A percentile compares a stretch with the other conserved stretches of the same genome.
Evolutionary conservation across 2,329 filamentous ascomycete species (phyloP).

Genomic region (Pseudogymnoascus sp.): DNA sequence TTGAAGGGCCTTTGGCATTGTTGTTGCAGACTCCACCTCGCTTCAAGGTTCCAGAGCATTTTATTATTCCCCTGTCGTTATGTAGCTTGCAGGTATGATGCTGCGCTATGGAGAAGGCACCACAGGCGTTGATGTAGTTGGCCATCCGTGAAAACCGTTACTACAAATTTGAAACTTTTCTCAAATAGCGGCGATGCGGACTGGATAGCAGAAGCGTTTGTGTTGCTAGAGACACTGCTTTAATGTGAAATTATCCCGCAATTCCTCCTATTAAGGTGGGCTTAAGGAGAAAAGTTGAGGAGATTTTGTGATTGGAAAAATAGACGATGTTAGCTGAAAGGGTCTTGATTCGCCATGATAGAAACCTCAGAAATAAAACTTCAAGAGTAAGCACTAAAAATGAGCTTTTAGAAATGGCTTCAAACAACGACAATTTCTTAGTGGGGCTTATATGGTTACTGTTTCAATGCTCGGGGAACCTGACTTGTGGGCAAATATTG

Average conservation of each 20-base stretch:
- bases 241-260: neutral
- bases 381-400: neutral
- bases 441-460: no score
- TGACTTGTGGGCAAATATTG: no score
- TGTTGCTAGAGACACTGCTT: no score
- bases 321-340: no score
- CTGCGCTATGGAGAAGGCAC: neutral
- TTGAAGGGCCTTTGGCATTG: conserved; percentile 9
- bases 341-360: neutral
- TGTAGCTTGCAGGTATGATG: conserved; percentile 12
- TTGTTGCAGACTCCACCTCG: conserved; percentile 14
- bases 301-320: neutral
- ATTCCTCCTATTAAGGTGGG: neutral
- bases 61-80: neutral
- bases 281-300: neutral
- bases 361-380: neutral
- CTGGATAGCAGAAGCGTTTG: no score
- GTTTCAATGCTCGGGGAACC: no score
- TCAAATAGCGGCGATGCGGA: no score
- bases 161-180: neutral
- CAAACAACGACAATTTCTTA: neutral
- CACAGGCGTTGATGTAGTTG: conserved; percentile 25
- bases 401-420: neutral
- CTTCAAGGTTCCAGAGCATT: conserved; percentile 15
- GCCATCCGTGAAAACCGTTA: neutral